phyloP scores from a whole-genome alignment of 2,329 filamentous ascomycete species.

The Trichoderma asperellum region DNA sequence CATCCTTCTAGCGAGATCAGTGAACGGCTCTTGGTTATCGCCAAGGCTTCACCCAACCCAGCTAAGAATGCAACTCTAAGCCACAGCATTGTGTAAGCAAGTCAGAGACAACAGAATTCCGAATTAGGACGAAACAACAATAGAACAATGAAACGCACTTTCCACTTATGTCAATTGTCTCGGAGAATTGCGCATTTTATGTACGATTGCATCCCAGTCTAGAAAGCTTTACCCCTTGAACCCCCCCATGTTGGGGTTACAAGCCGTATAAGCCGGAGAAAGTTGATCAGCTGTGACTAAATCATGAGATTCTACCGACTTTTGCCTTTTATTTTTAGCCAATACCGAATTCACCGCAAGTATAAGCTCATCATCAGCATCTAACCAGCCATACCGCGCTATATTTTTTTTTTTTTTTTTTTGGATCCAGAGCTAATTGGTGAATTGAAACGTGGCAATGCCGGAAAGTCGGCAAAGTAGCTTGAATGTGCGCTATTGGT shows the following conservation, averaged over 20 bases:
- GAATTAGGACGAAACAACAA: not conserved
- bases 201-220: not conserved
- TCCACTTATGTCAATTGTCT: constrained; percentile 21
- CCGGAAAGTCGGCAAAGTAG: not conserved
- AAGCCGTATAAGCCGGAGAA: not conserved
- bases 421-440: not conserved
- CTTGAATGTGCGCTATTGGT: not conserved
- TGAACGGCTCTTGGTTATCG: not conserved
- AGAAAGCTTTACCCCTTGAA: not conserved
- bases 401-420: too few relatives aligned
- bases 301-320: not conserved
- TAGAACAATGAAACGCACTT: not conserved
- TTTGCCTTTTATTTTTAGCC: not conserved
- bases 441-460: not conserved
- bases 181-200: not conserved
- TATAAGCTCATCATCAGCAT: not conserved
- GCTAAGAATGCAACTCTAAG: constrained; percentile 4
- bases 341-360: not conserved
- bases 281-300: not conserved
- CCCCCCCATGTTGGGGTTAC: not conserved
- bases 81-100: not conserved
- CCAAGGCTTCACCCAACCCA: constrained; percentile 9
- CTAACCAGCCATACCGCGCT: not conserved
- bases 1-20: not conserved
- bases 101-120: not conserved